A percentile compares a stretch with the other conserved stretches of the same genome.
Conservation (phyloP, 129 eudicot genomes). For the Helianthus annuus region DNA sequence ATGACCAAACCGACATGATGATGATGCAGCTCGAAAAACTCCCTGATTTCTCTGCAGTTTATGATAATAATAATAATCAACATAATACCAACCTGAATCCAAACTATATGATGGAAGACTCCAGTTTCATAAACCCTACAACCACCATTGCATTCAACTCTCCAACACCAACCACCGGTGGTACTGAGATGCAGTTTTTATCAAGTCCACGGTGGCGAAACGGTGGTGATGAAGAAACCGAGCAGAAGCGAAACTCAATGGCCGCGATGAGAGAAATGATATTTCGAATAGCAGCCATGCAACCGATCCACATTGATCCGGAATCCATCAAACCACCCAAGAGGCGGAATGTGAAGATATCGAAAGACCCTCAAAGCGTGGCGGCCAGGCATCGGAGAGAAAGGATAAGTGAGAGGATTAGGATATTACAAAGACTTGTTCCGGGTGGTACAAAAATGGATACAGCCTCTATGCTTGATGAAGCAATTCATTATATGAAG, state of each 20-base stretch:
- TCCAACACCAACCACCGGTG: slow-evolving; percentile 15
- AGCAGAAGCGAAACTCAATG: slow-evolving; percentile 58
- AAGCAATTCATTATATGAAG: slow-evolving; percentile 86
- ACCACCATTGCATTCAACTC: slow-evolving; percentile 45
- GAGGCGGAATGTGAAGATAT: slow-evolving; percentile 83
- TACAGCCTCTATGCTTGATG: slow-evolving; percentile 91
- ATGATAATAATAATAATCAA: slow-evolving; percentile 19
- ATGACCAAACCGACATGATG: slow-evolving; percentile 76
- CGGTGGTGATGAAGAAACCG: slow-evolving; percentile 2
- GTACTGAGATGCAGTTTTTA: slow-evolving; percentile 28
- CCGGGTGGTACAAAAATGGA: slow-evolving; percentile 99
- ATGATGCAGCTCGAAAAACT: slow-evolving; percentile 81
- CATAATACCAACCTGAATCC: slow-evolving; percentile 7
- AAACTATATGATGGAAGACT: slow-evolving; percentile 23
- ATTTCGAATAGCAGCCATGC: slow-evolving; percentile 85
- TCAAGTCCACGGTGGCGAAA: slow-evolving; percentile 38
- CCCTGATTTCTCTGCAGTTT: slow-evolving; percentile 43
- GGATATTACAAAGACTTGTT: slow-evolving; percentile 88
- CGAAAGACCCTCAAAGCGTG: slow-evolving; percentile 85
- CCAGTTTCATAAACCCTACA: slow-evolving; percentile 33
- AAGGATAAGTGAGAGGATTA: slow-evolving; percentile 83
- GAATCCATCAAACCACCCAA: slow-evolving; percentile 82
- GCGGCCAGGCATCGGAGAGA: slow-evolving; percentile 90
- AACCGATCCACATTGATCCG: slow-evolving; percentile 88
- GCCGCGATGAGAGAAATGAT: slow-evolving; percentile 91